Percentiles rank a stretch among this genome's conserved stretches.
Conservation (phyloP, 1,284 basidiomycete species). For the Baeospora myosura region DNA sequence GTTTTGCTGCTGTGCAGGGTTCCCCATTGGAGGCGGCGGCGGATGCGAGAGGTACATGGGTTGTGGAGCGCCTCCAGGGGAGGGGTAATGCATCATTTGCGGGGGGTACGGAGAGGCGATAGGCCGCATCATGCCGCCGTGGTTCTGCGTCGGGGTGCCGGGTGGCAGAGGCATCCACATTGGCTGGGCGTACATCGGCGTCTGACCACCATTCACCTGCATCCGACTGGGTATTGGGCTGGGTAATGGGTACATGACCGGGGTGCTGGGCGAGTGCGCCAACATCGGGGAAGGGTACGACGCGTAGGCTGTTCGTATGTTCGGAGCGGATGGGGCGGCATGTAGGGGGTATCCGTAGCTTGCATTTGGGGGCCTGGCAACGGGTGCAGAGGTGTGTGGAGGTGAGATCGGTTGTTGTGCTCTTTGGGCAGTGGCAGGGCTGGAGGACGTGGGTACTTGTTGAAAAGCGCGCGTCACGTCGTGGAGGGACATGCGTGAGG, state of each 20-base stretch:
- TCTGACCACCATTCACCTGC: constrained; percentile 50
- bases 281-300: constrained; percentile 61
- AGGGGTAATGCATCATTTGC: constrained; percentile 56
- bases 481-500: constrained; percentile 69
- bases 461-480: constrained; percentile 80
- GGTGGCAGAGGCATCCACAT: constrained; percentile 58
- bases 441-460: constrained; percentile 57
- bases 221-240: constrained; percentile 59
- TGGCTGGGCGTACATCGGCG: constrained; percentile 51
- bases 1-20: constrained; percentile 33
- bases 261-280: constrained; percentile 57
- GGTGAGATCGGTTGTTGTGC: no score
- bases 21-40: constrained; percentile 35
- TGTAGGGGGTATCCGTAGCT: constrained; percentile 27
- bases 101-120: constrained; percentile 55
- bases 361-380: constrained; percentile 31
- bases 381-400: constrained; percentile 37
- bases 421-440: no score
- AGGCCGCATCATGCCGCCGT: constrained; percentile 44
- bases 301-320: constrained; percentile 48
- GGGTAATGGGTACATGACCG: constrained; percentile 53
- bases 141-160: constrained; percentile 38
- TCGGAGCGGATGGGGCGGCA: constrained; percentile 31
- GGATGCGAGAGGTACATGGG: constrained; percentile 44
- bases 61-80: constrained; percentile 41